Conservation (phyloP, 202 grass and related monocot genomes). For the Carex arenaria region DNA sequence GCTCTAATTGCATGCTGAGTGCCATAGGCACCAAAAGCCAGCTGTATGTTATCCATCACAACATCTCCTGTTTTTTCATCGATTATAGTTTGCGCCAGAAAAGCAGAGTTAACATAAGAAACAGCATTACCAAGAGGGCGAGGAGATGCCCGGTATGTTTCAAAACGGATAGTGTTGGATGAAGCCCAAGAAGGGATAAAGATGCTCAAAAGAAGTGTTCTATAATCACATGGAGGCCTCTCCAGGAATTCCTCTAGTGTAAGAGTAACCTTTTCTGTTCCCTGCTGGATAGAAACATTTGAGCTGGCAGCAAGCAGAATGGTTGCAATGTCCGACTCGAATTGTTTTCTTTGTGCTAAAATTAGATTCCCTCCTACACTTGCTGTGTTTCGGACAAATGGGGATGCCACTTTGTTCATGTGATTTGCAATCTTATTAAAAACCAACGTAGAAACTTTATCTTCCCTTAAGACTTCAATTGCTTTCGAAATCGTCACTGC, state of each 20-base stretch:
- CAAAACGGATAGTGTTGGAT: conserved; percentile 39
- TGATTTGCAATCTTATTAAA: conserved; percentile 58
- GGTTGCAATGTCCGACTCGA: conserved; percentile 56
- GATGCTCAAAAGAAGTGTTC: conserved; percentile 52
- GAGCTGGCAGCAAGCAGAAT: conserved; percentile 46
- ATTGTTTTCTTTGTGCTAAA: conserved; percentile 52
- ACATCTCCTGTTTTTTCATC: conserved; percentile 19
- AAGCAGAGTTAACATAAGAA: conserved; percentile 36
- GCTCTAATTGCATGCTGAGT: conserved; percentile 35
- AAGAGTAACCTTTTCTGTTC: conserved; percentile 33
- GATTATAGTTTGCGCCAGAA: conserved; percentile 20
- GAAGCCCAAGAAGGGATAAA: conserved; percentile 51
- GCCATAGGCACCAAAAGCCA: conserved; percentile 43
- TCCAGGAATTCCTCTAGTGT: conserved; percentile 61
- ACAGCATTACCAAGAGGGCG: conserved; percentile 42
- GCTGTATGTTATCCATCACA: conserved; percentile 15
- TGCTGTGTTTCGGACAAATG: conserved; percentile 64
- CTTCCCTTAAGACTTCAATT: conserved; percentile 49
- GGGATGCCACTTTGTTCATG: conserved; percentile 64
- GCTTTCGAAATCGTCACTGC: conserved; percentile 50
- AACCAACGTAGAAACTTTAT: conserved; percentile 17
- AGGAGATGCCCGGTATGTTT: conserved; percentile 52
- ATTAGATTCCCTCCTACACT: conserved; percentile 74
- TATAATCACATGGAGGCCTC: conserved; percentile 43
- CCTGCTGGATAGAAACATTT: conserved; percentile 33